Evolutionary conservation across 2,329 filamentous ascomycete genomes (phyloP), one percentile per base, ranked within the genome.

Genomic region (Alternaria burnsii): DNA sequence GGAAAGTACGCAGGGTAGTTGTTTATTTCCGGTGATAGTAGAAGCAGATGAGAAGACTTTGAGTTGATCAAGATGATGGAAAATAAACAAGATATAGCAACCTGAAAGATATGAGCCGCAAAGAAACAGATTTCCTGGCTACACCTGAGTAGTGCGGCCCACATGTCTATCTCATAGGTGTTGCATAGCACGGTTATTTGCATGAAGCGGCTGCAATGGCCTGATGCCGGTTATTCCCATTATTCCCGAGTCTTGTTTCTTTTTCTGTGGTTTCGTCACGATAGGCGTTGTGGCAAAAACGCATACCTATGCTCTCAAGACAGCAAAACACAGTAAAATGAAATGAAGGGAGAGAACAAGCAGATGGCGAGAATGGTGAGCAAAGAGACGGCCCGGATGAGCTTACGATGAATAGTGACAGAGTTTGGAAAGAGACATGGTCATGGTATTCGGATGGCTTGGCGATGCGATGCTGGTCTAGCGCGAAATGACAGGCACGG

Each of bases 401-500:
- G n/a, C 11, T 12, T 16, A 32, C 24, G 52, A 18, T 28, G 34
- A 0, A n/a, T 3, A n/a, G 1, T n/a, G 16, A 10, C 2, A 6
- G 14, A 38, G 34, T 7, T n/a, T 38, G 14, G 7, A 16, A 36
- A 36, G 46, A 34, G 34, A 18, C 18, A 11, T 41, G 40, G 18
- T 28, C 7, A 12, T n/a, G 43, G 24, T 40, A 20, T 44, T 7
- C n/a, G 32, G 32, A 36, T 26, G 14, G 30, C 12, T 26, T 42
- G 20, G n/a, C 46, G 32, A 8, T 20, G n/a, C 46, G 32, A 8
- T 20, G 34, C 28, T 6, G 41, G 42, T 24, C 41, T 58, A 58
- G 50, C 50, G 56, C 32, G 28, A 16, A 38, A 1, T 40, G 44
- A 42, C 48, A 47, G 50, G 55, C 55, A 42, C 52, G 52, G 46